Percentiles rank a stretch among this genome's conserved stretches.
Conservation (phyloP, 2,329 filamentous ascomycete species). For the Colletotrichum australisinense region DNA sequence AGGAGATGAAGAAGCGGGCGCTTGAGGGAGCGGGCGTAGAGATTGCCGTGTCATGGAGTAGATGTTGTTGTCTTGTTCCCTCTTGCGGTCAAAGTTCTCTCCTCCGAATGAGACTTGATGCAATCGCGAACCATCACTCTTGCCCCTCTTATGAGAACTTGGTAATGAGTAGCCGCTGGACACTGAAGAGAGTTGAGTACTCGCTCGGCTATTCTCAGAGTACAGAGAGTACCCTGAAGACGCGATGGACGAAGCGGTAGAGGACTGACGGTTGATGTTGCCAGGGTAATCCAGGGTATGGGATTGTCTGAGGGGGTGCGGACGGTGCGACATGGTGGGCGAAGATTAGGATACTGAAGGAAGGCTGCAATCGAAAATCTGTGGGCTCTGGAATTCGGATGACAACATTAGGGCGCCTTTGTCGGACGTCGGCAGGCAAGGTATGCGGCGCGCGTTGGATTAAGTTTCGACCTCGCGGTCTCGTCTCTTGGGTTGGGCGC, state of each 20-base stretch:
- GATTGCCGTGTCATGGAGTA: slow-evolving; percentile 82
- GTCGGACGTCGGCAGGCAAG: slow-evolving; percentile 17
- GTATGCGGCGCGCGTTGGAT: slow-evolving; percentile 18
- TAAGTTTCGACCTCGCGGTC: slow-evolving; percentile 18
- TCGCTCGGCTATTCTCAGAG: slow-evolving; percentile 72
- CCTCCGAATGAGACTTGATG: slow-evolving; percentile 46
- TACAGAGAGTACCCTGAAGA: slow-evolving; percentile 75
- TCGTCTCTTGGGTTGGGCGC: slow-evolving; percentile 7
- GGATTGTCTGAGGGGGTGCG: slow-evolving; percentile 68
- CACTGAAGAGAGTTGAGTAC: slow-evolving; percentile 78
- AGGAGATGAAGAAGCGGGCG: slow-evolving; percentile 60
- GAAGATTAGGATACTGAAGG: slow-evolving; percentile 36
- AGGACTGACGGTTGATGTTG: slow-evolving; percentile 70
- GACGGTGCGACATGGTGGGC: slow-evolving; percentile 65
- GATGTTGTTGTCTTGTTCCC: slow-evolving; percentile 66
- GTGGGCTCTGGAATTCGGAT: slow-evolving; percentile 38
- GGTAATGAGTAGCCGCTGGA: slow-evolving; percentile 67
- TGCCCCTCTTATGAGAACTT: slow-evolving; percentile 76
- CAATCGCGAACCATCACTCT: slow-evolving; percentile 76
- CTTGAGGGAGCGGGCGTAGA: slow-evolving; percentile 78
- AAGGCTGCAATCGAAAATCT: slow-evolving; percentile 40
- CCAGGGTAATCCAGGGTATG: slow-evolving; percentile 60
- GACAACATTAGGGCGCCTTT: slow-evolving; percentile 42
- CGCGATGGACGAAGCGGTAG: slow-evolving; percentile 76
- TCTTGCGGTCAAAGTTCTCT: slow-evolving; percentile 44